Conservation (phyloP, 2,329 filamentous ascomycete species). For the Stachybotrys chlorohalonatus region DNA sequence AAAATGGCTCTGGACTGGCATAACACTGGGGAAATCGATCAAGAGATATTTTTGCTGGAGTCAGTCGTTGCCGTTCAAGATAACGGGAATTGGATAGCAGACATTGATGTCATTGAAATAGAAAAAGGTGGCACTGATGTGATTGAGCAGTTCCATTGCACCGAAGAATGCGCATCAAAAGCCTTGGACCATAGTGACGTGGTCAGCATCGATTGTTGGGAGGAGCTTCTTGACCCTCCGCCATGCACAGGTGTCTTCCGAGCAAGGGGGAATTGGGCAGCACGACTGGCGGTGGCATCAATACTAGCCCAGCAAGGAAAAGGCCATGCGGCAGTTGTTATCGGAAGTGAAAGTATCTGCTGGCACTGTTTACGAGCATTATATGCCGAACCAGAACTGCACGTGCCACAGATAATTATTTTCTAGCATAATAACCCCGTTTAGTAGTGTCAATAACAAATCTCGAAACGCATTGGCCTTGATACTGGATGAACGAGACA, state of each 20-base stretch:
- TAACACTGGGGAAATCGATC: constrained; percentile 7
- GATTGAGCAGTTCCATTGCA: constrained; percentile 1
- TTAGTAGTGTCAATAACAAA: too few species aligned
- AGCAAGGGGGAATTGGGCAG: constrained; percentile 3
- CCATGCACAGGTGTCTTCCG: constrained; percentile 1
- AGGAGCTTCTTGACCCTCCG: constrained; percentile 3
- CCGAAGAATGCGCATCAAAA: not conserved
- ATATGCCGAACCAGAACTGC: constrained; percentile 3
- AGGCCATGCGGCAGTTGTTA: constrained; percentile 1
- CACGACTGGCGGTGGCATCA: constrained; percentile 1
- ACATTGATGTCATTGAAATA: constrained; percentile 9
- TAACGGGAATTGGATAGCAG: constrained; percentile 12
- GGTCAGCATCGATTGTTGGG: constrained; percentile 2
- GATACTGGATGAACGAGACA: too few species aligned
- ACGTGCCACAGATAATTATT: not conserved
- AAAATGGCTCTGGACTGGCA: constrained; percentile 4
- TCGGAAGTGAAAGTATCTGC: constrained; percentile 2
- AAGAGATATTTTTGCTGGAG: constrained; percentile 8
- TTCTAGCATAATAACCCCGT: not conserved
- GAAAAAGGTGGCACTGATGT: not conserved
- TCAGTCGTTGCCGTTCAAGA: constrained; percentile 11
- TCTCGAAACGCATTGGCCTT: too few species aligned
- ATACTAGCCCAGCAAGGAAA: constrained; percentile 3
- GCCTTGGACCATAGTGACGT: not conserved
- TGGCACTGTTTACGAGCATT: constrained; percentile 2